A percentile compares a stretch with the other conserved stretches of the same genome.
These are phyloP conservation scores for Neocatenulostroma microsporum DNA, from an alignment of 2,329 filamentous ascomycete species.

Conservation along the genomic window DNA sequence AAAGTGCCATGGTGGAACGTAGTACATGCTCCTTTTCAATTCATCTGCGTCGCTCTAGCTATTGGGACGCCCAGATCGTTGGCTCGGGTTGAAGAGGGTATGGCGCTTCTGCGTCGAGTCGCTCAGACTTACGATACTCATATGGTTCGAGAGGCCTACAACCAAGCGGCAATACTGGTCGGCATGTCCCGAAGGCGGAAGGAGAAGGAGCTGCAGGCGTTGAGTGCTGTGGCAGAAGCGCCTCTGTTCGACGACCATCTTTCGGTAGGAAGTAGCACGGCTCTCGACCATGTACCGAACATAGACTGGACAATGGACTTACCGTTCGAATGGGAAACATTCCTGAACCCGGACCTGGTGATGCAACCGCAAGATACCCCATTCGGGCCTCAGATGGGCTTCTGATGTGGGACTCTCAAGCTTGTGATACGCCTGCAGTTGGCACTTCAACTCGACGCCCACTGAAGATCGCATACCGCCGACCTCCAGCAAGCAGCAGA, in stretches of 20 bases:
- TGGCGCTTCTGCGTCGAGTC: constrained; percentile 34
- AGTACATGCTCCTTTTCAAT: constrained; percentile 36
- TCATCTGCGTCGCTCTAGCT: constrained; percentile 35
- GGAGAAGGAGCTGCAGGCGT: constrained; percentile 26
- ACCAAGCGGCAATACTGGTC: constrained; percentile 26
- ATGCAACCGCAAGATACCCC: constrained; percentile 20
- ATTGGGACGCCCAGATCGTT: constrained; percentile 34
- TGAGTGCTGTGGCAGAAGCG: constrained; percentile 20
- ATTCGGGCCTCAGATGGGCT: constrained; percentile 14
- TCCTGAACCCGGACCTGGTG: constrained; percentile 28
- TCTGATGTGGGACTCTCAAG: no score
- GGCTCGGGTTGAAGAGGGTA: constrained; percentile 28
- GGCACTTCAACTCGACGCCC: no score
- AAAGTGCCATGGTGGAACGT: constrained; percentile 42
- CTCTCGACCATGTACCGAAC: constrained; percentile 24
- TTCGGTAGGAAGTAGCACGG: constrained; percentile 18
- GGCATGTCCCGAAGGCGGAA: constrained; percentile 26
- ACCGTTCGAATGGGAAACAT: constrained; percentile 29
- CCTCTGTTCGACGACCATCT: constrained; percentile 25
- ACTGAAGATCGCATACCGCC: no score
- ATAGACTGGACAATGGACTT: constrained; percentile 28
- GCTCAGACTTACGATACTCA: constrained; percentile 30
- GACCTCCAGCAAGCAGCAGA: no score
- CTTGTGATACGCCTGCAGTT: no score
- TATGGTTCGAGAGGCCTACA: constrained; percentile 33